phyloP scores from a whole-genome alignment of 768 basidiomycete genomes.

The Leucosporidium scottii region DNA sequence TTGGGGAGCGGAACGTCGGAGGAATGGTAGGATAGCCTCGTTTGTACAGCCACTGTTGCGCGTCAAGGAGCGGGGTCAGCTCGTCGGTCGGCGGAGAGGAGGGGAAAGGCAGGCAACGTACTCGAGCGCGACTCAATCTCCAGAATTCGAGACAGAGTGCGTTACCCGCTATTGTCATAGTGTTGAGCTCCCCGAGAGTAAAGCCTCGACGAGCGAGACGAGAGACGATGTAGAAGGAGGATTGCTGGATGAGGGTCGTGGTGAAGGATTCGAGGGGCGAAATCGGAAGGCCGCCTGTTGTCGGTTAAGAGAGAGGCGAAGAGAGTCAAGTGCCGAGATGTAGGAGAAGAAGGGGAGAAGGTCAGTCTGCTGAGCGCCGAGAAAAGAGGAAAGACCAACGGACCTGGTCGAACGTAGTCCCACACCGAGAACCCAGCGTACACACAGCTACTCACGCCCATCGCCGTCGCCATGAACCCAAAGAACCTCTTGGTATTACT shows the following conservation, averaged over 20 bases:
- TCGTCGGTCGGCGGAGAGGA: not conserved
- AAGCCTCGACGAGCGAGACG: slow-evolving; percentile 89
- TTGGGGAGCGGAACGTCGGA: slow-evolving; percentile 85
- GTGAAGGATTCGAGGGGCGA: slow-evolving; percentile 33
- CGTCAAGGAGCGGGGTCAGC: not conserved
- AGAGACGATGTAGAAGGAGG: slow-evolving; percentile 78
- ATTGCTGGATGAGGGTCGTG: slow-evolving; percentile 70
- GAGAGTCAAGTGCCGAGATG: too few species aligned
- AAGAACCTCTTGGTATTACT: slow-evolving; percentile 37
- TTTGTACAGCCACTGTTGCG: slow-evolving; percentile 33
- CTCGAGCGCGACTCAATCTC: slow-evolving; percentile 73
- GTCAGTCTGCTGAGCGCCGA: not conserved
- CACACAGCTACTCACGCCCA: slow-evolving; percentile 13
- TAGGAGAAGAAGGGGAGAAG: not conserved
- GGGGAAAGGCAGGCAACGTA: slow-evolving; percentile 44
- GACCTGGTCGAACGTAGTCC: slow-evolving; percentile 40
- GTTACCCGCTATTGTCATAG: slow-evolving; percentile 83
- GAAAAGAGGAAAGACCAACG: slow-evolving; percentile 18
- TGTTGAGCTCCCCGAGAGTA: slow-evolving; percentile 84
- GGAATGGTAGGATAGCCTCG: slow-evolving; percentile 72
- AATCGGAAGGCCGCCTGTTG: slow-evolving; percentile 19
- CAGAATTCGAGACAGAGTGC: slow-evolving; percentile 77
- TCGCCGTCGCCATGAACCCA: slow-evolving; percentile 33
- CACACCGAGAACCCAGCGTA: slow-evolving; percentile 28
- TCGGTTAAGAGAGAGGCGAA: not conserved